Evolutionary conservation across 2,329 filamentous ascomycete species (phyloP), one percentile per base, ranked within the genome.

Genomic region (Penicillium crustosum): DNA sequence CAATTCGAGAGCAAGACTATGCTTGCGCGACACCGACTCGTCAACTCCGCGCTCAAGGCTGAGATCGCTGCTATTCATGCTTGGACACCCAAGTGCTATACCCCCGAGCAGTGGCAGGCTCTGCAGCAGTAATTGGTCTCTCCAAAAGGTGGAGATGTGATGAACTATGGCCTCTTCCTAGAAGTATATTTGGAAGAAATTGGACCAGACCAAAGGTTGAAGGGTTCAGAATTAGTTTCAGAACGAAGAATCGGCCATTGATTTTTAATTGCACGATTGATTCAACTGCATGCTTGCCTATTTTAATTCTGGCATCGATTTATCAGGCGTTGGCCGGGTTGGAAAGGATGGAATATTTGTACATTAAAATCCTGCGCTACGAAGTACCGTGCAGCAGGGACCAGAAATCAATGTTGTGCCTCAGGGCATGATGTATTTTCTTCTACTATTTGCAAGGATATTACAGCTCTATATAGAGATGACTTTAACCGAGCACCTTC

Each of bases 51-150:
- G 6, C 81, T 97, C 67, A 93, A 92, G 79, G 84, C 88, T 47
- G 92, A 97, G 78, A 96, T 97, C 73, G 90, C 90, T 17, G 85
- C 84, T 63, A 96, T 97, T 67, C 93, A 97, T 79, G 93, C 93
- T 39, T 97, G 93, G 93, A 95, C 91, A 55, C 91, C 92, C 29
- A 95, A 92, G 78, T 96, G 93, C 75, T 89, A 92, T 79, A 97
- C 93, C 9, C 90, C 91, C 0, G 90, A 92, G 69, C 91, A 97
- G 79, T 96, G 89, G 86, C 85, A 90, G 78, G 86, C 85, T 75
- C 84, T 89, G 75, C 82, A 83, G 62, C 71, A 76, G 65, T 71
- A 66, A 62, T n/a, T 45, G 2, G 9, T 23, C 2, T 21, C 9
- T 21, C 6, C 9, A 7, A 27, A 36, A n/a, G n/a, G 10, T 3